Base-by-base conservation (phyloP, 23 red algal species). In the Gracilaria vermiculophylla region DNA sequence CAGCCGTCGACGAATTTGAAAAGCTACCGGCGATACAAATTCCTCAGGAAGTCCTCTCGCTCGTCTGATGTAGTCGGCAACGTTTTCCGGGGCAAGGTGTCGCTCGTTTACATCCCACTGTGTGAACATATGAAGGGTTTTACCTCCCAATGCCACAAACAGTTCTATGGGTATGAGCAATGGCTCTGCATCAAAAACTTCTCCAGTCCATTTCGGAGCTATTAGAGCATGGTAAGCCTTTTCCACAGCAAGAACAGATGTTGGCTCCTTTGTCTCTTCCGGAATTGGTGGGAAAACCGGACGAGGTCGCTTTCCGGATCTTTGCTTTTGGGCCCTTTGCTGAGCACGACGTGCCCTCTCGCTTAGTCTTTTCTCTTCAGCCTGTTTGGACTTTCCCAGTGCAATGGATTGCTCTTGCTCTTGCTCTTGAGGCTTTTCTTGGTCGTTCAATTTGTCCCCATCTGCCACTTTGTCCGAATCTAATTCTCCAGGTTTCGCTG, bases 101-200 rank as follows among this genome's bases (percentile, higher is more conserved):
- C 76, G 53, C 74, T 91, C 87, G 62, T 91, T 91, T 2, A 91
- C 87, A 55, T 91, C 87, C 87, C 87, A 91, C 81, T 91, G 87
- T 21, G 87, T 81, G 57, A 48, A 91, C 75, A 81, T 91, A 44
- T 91, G 87, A 14, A 91, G 54, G 23, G 61, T 70, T 20, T 53
- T 37, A 14, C 54, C 28, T 8, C 45, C 73, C 28, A 53, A 39
- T 14, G 76, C 56, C 24, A 91, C 87, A 72, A 33, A 81, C 2
- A 91, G 15, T 60, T 80, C 75, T 0, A 91, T 81, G 7, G 87
- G 87, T 23, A 91, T 55, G 32, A 91, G 61, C 87, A 91, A 34
- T 19, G 87, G 87, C 29, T 91, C 87, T n/a, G 87, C 52, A 14
- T 70, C 40, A 16, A 49, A 51, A 53, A 42, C 20, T 15, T 81